Base-by-base conservation (phyloP, 1,284 basidiomycete genomes). In the Gymnopus androsaceus region DNA sequence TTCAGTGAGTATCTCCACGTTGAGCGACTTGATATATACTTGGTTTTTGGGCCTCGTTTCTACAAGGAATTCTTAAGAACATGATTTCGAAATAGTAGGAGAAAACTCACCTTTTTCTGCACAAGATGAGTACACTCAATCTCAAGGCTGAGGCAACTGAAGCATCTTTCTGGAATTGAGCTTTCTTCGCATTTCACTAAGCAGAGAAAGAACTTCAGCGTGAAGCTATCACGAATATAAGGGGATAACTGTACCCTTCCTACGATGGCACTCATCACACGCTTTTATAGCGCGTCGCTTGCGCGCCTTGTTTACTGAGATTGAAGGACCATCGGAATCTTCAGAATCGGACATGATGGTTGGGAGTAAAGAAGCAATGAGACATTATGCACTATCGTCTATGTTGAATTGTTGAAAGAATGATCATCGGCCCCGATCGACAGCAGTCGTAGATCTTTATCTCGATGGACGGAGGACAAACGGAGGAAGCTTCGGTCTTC, bases 31-130 rank as follows among this genome's bases (percentile, higher is more conserved):
- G 19, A 11, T 15, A 5, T 7, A 3, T 34, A 48, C 46, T 48
- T 48, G 19, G 30, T 34, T 37, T 48, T 48, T 23, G 46, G 46
- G 12, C 46, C 46, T 48, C 46, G 17, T 48, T 33, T 48, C 46
- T 48, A 19, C 17, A 31, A 19, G 7, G 5, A 7, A 48, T 6
- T 2, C 14, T 46, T 17, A 17, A 36, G n/a, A 19, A 12, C 8
- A 36, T 21, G 14, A 33, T 17, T 25, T 25, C 9, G 19, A 21
- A 40, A 38, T 44, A 9, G 15, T 28, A 15, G 19, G 19, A 3
- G 25, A 4, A 14, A 42, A 41, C 40, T 4, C 25, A 54, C 51
- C 51, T 45, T 54, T 37, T 54, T 44, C 41, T 44, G 30, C 17
- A 28, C 31, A 34, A 31, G 7, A 46, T 46, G 42, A 9, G 42